A percentile compares a stretch with the other conserved stretches of the same genome.
phyloP scores from a whole-genome alignment of 2,329 filamentous ascomycete genomes.

The Ilyonectria sp. region DNA sequence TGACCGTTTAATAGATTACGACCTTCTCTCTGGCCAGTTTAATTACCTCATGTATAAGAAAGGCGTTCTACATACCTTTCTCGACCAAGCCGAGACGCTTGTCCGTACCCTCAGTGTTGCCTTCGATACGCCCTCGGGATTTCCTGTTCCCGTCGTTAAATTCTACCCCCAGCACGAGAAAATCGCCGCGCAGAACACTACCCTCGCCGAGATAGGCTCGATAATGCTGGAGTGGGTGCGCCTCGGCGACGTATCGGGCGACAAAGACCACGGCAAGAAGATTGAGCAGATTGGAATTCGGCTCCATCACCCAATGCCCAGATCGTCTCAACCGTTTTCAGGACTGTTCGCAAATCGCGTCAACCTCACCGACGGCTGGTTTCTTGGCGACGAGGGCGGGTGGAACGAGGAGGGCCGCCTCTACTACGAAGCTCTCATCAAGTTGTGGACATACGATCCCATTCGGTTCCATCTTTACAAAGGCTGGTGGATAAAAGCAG shows the following conservation, averaged over 20 bases:
- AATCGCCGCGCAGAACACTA: not conserved
- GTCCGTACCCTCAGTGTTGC: not conserved
- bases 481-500: not conserved
- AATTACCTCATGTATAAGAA: not conserved
- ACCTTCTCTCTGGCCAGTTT: not conserved
- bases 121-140: slow-evolving; percentile 3
- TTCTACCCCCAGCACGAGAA: not conserved
- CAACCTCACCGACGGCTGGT: not conserved
- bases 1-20: not conserved
- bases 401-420: not conserved
- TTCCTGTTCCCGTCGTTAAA: not conserved
- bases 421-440: not conserved
- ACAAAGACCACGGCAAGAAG: too few relatives aligned
- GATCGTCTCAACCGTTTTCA: not conserved
- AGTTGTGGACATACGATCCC: not conserved
- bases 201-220: not conserved
- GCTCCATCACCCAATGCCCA: not conserved
- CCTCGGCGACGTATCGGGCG: not conserved
- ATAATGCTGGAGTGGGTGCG: not conserved
- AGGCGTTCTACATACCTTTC: not conserved
- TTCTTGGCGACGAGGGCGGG: not conserved
- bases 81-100: not conserved
- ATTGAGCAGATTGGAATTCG: not conserved
- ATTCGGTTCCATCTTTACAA: not conserved
- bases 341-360: not conserved